Evolutionary conservation across 345 rosid species (phyloP), one percentile per base, ranked within the genome.

Genomic region (Sisymbrium irio): DNA sequence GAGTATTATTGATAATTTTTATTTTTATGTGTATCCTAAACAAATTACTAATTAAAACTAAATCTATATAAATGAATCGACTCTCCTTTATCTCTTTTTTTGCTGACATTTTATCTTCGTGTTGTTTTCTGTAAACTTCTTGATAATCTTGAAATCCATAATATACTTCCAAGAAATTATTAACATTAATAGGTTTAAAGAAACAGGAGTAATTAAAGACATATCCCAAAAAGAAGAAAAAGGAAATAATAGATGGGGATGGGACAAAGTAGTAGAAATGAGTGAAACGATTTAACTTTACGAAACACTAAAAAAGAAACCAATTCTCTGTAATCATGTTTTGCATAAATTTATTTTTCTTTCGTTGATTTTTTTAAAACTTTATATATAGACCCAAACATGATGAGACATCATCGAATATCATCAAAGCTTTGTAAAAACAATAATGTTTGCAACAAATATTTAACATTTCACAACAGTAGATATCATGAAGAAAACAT

Each of bases 201-300:
- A 13, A 51, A 6, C 4, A 25, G 33, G 33, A 12, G 25, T 20
- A 50, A 50, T 50, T 51, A 51, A 12, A 51, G 57, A 13, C 33
- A 51, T 32, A 32, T 14, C 9, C 17, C 57, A 51, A 12, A 51
- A 13, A 40, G 7, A 12, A 14, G 14, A 6, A 5, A 51, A 51
- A 25, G 11, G 17, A 51, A 25, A 51, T 51, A 25, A 22, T 49
- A n/a, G 53, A 19, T 11, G 20, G 28, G 32, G 51, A 62, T 75
- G 69, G 63, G 28, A 4, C 47, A 66, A 66, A 37, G 54, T 33
- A 22, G 58, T 42, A 62, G 42, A 68, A 67, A 60, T 33, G 74
- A 68, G 47, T 51, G 30, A 56, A 36, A 37, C 5, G 15, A 75
- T 42, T 69, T 45, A 13, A 67, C 69, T 68, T 61, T 75, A 44